Evolutionary conservation across 495 filamentous ascomycete species (phyloP).

Genomic region (Neurospora sp.): DNA sequence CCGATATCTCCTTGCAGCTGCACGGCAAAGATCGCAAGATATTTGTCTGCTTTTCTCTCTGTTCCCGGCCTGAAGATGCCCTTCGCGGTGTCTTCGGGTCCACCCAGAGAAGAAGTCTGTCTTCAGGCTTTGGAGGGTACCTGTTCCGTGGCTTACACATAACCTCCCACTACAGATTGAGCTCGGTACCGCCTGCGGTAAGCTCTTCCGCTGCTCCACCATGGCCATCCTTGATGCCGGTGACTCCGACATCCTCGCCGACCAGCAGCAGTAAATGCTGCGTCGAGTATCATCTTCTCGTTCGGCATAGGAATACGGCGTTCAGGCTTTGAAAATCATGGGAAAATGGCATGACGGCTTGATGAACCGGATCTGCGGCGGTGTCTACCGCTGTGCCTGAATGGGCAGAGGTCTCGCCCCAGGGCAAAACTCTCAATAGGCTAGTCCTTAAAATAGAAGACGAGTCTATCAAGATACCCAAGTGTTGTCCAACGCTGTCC

Average conservation of each 20-base stretch:
- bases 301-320: conserved; percentile 25
- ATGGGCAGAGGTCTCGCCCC: conserved; percentile 5
- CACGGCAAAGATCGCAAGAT: neutral
- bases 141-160: conserved; percentile 38
- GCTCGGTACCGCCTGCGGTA: conserved; percentile 66
- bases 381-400: neutral
- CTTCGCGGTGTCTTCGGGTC: conserved; percentile 17
- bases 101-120: conserved; percentile 73
- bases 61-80: conserved; percentile 4
- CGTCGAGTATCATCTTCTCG: conserved; percentile 9
- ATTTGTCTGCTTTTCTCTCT: conserved; percentile 5
- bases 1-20: conserved; percentile 8
- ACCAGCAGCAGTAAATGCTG: conserved; percentile 46
- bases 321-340: conserved; percentile 24
- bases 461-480: conserved; percentile 3
- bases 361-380: conserved; percentile 5
- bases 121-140: conserved; percentile 76
- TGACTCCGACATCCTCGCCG: conserved; percentile 91
- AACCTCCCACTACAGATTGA: conserved; percentile 60
- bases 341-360: conserved; percentile 14
- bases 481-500: neutral
- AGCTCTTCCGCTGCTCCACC: conserved; percentile 63
- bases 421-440: conserved; percentile 9
- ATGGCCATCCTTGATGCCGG: conserved; percentile 95
- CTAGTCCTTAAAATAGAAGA: conserved; percentile 13